Evolutionary conservation across 2,329 filamentous ascomycete species (phyloP).

Genomic region (Aureobasidium vineae): DNA sequence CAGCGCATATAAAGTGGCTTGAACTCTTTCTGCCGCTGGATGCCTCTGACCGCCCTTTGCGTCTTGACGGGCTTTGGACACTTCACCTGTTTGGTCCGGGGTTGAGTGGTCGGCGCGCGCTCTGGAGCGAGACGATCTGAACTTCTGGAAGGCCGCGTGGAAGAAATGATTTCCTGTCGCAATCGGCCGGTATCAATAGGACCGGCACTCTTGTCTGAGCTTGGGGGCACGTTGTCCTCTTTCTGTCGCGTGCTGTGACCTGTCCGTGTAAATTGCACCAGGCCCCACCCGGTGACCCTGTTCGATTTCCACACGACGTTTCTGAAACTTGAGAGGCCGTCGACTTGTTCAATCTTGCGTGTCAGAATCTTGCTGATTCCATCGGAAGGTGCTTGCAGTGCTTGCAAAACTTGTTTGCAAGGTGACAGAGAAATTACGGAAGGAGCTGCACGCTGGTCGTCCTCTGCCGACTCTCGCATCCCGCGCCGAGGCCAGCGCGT

Average conservation of each 20-base stretch:
- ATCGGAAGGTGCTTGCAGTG: not conserved
- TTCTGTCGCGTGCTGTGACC: constrained; percentile 12
- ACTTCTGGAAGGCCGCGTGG: constrained; percentile 6
- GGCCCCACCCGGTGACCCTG: constrained; percentile 6
- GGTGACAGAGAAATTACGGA: not conserved
- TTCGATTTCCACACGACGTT: not conserved
- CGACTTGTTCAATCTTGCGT: not conserved
- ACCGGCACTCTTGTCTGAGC: not conserved
- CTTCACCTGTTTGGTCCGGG: not conserved
- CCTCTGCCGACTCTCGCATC: constrained; percentile 4
- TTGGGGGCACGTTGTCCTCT: constrained; percentile 13
- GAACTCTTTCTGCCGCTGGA: constrained; percentile 16
- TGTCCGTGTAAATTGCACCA: not conserved
- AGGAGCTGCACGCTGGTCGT: not conserved
- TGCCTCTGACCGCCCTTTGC: constrained; percentile 25
- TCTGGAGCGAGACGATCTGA: not conserved
- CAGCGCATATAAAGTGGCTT: constrained; percentile 19
- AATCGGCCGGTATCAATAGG: not conserved
- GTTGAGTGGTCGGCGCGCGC: constrained; percentile 4
- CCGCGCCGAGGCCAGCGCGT: constrained; percentile 18
- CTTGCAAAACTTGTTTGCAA: not conserved
- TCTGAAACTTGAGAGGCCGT: constrained; percentile 1
- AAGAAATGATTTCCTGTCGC: not conserved
- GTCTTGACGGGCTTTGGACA: not conserved
- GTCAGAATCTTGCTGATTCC: not conserved